Conservation (phyloP, 176 grass and related monocot species). For the Raddia distichophylla region DNA sequence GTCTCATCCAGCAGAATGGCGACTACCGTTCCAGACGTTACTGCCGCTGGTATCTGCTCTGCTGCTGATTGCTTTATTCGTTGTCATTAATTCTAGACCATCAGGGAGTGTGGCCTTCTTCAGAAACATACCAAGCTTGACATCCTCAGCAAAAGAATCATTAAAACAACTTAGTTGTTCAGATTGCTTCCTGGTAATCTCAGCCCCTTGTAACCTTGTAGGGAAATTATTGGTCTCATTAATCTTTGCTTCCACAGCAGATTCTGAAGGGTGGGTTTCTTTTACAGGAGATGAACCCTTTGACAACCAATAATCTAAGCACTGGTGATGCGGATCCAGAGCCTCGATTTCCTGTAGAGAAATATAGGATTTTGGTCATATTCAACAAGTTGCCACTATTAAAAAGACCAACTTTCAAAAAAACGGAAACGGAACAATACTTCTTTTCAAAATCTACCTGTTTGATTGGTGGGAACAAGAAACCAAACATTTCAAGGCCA, state of each 20-base stretch:
- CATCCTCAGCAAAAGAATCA: conserved; percentile 47
- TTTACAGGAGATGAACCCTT: conserved; percentile 38
- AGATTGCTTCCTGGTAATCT: conserved; percentile 48
- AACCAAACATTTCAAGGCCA: conserved; percentile 90
- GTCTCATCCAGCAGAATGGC: conserved; percentile 44
- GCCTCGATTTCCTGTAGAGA: conserved; percentile 67
- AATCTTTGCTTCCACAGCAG: not conserved
- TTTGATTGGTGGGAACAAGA: conserved; percentile 62
- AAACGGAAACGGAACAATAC: conserved; percentile 5
- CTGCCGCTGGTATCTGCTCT: conserved; percentile 46
- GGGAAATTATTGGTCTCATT: conserved; percentile 27
- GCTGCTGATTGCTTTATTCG: conserved; percentile 50
- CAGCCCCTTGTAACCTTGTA: conserved; percentile 44
- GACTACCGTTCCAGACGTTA: conserved; percentile 42
- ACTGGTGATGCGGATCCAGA: conserved; percentile 60
- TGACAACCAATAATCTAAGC: conserved; percentile 75
- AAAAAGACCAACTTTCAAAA: not conserved
- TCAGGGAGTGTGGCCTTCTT: conserved; percentile 63
- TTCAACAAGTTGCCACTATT: conserved; percentile 3
- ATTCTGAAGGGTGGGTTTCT: conserved; percentile 22
- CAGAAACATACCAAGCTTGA: conserved; percentile 44
- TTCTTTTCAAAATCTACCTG: conserved; percentile 47
- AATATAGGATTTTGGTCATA: conserved; percentile 27
- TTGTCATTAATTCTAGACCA: conserved; percentile 50
- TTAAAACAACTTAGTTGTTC: conserved; percentile 39